Conservation (phyloP, 345 rosid species). For the Durio zibethinus region DNA sequence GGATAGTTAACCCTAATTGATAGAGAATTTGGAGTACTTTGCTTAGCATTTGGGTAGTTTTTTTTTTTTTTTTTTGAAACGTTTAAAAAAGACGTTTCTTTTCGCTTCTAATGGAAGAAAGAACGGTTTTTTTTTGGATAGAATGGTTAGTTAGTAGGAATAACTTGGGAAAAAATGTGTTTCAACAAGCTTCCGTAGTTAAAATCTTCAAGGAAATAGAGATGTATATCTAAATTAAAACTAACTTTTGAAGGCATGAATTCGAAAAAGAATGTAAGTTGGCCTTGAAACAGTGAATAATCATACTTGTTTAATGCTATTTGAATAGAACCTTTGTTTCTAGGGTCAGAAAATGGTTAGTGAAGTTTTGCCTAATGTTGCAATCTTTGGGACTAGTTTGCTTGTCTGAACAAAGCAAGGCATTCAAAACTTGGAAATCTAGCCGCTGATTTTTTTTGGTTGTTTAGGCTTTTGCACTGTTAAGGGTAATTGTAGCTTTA, state of each 20-base stretch:
- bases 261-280: not conserved
- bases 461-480: not conserved
- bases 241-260: not conserved
- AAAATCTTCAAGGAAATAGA: not conserved
- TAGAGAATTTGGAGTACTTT: not conserved
- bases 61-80: not conserved
- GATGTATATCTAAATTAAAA: not conserved
- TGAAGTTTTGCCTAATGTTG: not conserved
- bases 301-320: not conserved
- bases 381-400: not conserved
- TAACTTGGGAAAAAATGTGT: not conserved
- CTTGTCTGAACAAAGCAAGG: not conserved
- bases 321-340: not conserved
- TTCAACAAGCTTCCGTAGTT: not conserved
- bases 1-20: slow-evolving; percentile 2
- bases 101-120: not conserved
- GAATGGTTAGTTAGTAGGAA: not conserved
- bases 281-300: not conserved
- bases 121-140: not conserved
- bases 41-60: not conserved
- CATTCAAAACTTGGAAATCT: not conserved
- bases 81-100: not conserved
- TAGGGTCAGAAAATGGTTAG: not conserved
- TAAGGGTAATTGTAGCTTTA: not conserved
- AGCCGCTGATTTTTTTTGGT: not conserved